phyloP scores from a whole-genome alignment of 768 basidiomycete genomes.

The Erythrobasidium yunnanense region DNA sequence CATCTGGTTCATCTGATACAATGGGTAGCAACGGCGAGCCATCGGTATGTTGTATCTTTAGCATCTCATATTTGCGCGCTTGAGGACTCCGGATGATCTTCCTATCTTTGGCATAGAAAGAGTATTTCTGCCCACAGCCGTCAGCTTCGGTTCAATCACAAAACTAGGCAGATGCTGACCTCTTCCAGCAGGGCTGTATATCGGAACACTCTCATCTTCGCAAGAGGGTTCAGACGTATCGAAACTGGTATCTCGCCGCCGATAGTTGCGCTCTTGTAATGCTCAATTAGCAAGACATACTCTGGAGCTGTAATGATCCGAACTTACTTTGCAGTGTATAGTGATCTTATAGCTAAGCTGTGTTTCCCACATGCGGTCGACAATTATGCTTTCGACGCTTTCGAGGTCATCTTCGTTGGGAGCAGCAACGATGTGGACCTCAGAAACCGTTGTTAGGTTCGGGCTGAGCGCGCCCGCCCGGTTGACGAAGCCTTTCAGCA shows the following conservation, averaged over 20 bases:
- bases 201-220: constrained; percentile 69
- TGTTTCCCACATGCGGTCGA: constrained; percentile 82
- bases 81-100: constrained; percentile 62
- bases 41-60: constrained; percentile 53
- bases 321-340: constrained; percentile 35
- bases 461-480: constrained; percentile 69
- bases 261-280: constrained; percentile 65
- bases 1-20: constrained; percentile 56
- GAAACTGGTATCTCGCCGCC: constrained; percentile 70
- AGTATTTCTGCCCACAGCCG: constrained; percentile 47
- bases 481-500: constrained; percentile 67
- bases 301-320: background rate
- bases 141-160: constrained; percentile 21
- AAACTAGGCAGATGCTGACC: too few species aligned
- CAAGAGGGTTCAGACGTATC: constrained; percentile 68
- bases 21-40: constrained; percentile 67
- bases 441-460: constrained; percentile 58
- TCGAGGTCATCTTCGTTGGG: constrained; percentile 79
- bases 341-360: constrained; percentile 47
- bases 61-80: constrained; percentile 51
- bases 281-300: constrained; percentile 46
- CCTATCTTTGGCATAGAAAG: constrained; percentile 62
- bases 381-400: constrained; percentile 61
- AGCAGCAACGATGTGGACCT: constrained; percentile 62
- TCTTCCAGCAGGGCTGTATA: constrained; percentile 70